Base-by-base conservation (phyloP, 306 rosid genomes). In the Vicia faba region DNA sequence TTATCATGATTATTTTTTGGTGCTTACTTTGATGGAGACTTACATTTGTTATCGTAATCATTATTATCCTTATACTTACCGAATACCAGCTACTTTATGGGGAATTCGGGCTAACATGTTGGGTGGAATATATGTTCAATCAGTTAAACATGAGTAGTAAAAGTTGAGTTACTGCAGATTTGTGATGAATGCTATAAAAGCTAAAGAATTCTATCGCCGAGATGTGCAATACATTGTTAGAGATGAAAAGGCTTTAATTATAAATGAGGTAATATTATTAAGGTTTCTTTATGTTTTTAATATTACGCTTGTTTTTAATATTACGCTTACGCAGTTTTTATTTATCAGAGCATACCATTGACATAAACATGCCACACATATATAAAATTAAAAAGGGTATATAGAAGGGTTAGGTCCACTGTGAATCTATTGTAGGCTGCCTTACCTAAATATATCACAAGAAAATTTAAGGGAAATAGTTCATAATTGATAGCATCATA, bases 221-320 rank as follows among this genome's bases (percentile, higher is more conserved):
- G 96, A 89, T 83, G 96, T 89, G 79, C 93, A 92, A 70, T 92
- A 92, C 84, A 87, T 89, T 45, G 96, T 92, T 25, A 87, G 91
- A 81, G 89, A 87, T 77, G 98, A 96, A 76, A 86, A 89, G 85
- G 98, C 98, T 80, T 84, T 89, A 79, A 92, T 92, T 66, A 89
- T 89, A 75, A 92, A 92, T 53, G 98, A 92, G 98, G 98, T 92
- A 83, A 11, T 38, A 53, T 35, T 61, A 60, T 60, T 48, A 58
- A 43, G 15, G 19, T 35, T 76, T 68, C 66, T 15, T 66, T 64
- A 11, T 71, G 70, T 45, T 81, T 72, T 68, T 23, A 31, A 36
- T 46, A 13, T 67, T 57, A 15, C 15, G 56, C 36, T 67, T 57
- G 6, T 62, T 46, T 61, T 51, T 60, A 36, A n/a, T n/a, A 13